Evolutionary conservation across 176 grass and related monocot species (phyloP).

Genomic region (Hordeum marinum): DNA sequence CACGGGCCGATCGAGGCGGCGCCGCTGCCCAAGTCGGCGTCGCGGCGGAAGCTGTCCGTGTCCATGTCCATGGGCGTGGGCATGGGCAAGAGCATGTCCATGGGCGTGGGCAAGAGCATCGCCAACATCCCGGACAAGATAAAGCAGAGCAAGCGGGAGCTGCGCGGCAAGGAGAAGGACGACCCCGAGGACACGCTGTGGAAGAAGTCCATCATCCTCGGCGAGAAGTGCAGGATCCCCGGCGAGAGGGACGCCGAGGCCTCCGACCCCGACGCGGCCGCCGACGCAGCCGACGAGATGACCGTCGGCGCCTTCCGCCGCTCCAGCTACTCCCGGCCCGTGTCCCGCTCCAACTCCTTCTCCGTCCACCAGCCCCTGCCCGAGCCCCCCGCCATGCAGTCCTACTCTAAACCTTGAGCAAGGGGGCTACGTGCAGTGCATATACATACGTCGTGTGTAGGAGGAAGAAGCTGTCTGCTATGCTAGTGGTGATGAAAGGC

Average conservation of each 20-base stretch:
- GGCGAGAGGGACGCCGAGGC: slow-evolving; percentile 61
- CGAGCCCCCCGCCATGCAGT: neutral
- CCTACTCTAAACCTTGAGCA: slow-evolving; percentile 17
- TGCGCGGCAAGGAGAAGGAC: slow-evolving; percentile 41
- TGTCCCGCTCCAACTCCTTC: slow-evolving; percentile 68
- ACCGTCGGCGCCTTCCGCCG: slow-evolving; percentile 34
- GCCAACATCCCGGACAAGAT: slow-evolving; percentile 65
- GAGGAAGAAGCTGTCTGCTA: neutral
- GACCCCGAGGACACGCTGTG: slow-evolving; percentile 68
- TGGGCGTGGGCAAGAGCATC: slow-evolving; percentile 44
- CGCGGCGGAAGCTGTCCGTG: slow-evolving; percentile 46
- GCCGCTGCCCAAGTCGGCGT: slow-evolving; percentile 24
- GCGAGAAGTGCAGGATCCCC: slow-evolving; percentile 70
- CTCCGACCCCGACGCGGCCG: slow-evolving; percentile 28
- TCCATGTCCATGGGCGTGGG: slow-evolving; percentile 48
- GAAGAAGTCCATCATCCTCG: slow-evolving; percentile 91
- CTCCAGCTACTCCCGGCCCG: slow-evolving; percentile 42
- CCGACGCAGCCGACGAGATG: slow-evolving; percentile 52
- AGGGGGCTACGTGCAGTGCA: neutral
- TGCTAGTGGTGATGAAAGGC: slow-evolving; percentile 2
- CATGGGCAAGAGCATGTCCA: slow-evolving; percentile 35
- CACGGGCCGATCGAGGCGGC: slow-evolving; percentile 63
- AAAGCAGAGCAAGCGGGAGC: slow-evolving; percentile 56
- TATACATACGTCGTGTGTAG: neutral
- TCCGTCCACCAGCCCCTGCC: slow-evolving; percentile 25